These are phyloP conservation scores for Alternaria sp. DNA, from an alignment of 2,329 filamentous ascomycete genomes.

Conservation along the genomic window DNA sequence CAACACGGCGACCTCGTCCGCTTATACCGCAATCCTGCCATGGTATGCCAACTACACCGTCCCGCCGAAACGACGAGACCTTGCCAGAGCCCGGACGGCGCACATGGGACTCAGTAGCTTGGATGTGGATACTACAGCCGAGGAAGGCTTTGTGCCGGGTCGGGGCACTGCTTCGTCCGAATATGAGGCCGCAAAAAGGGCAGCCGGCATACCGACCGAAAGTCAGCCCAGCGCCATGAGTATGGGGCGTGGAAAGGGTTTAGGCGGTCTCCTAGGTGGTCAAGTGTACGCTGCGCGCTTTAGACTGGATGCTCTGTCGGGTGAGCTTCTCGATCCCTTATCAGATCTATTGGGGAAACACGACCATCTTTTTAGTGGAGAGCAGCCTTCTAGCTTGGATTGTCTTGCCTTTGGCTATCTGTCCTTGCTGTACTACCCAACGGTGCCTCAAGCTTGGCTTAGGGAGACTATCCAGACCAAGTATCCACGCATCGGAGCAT, in stretches of 20 bases:
- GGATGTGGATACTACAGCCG: constrained; percentile 52
- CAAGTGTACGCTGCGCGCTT: constrained; percentile 77
- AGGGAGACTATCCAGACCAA: constrained; percentile 62
- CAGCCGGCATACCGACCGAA: constrained; percentile 45
- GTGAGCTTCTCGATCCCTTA: constrained; percentile 72
- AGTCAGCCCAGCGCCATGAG: constrained; percentile 51
- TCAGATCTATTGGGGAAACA: constrained; percentile 65
- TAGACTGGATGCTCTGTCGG: constrained; percentile 74
- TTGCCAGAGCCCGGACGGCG: constrained; percentile 71
- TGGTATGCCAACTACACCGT: constrained; percentile 90
- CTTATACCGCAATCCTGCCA: constrained; percentile 78
- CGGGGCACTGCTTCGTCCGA: constrained; percentile 40
- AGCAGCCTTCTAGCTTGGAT: constrained; percentile 70
- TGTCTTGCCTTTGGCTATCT: constrained; percentile 84
- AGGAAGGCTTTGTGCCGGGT: constrained; percentile 42
- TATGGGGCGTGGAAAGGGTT: constrained; percentile 62
- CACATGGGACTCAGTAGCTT: constrained; percentile 56
- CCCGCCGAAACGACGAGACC: constrained; percentile 73
- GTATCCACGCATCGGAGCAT: constrained; percentile 48
- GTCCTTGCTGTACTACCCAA: constrained; percentile 70
- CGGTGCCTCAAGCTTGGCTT: constrained; percentile 68
- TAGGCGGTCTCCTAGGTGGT: constrained; percentile 66
- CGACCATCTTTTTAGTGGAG: constrained; percentile 61
- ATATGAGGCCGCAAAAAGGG: constrained; percentile 47
- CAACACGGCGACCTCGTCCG: constrained; percentile 74